Conservation (phyloP, 495 filamentous ascomycete genomes). For the Venustampulla echinocandica region DNA sequence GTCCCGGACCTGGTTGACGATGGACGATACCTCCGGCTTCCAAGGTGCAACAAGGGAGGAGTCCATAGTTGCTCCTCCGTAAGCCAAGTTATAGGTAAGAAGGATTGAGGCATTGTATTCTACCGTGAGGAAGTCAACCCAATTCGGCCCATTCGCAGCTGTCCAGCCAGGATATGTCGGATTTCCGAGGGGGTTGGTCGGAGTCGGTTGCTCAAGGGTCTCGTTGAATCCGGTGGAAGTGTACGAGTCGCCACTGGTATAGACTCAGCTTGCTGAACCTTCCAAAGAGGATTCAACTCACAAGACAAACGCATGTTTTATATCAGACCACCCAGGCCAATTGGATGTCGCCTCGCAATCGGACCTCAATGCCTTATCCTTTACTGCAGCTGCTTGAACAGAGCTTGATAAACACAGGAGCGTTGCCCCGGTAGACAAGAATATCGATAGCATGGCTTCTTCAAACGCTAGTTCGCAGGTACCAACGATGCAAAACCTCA, state of each 20-base stretch:
- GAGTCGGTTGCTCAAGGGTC: constrained; percentile 48
- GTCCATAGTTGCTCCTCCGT: constrained; percentile 61
- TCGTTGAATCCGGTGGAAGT: constrained; percentile 59
- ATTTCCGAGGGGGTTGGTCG: constrained; percentile 67
- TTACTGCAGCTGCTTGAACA: constrained; percentile 19
- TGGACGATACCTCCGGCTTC: constrained; percentile 40
- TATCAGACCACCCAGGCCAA: constrained; percentile 39
- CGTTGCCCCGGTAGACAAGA: not conserved
- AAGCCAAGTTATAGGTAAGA: constrained; percentile 61
- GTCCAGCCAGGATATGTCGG: constrained; percentile 55
- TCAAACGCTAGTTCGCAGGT: not conserved
- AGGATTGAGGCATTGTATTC: constrained; percentile 36
- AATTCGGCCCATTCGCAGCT: constrained; percentile 52
- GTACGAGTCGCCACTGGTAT: constrained; percentile 43
- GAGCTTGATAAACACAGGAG: constrained; percentile 1
- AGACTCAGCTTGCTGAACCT: not conserved
- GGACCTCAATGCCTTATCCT: not conserved
- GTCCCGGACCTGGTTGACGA: constrained; percentile 50
- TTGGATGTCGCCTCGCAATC: constrained; percentile 18
- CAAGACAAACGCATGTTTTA: constrained; percentile 46
- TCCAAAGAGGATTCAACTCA: constrained; percentile 20
- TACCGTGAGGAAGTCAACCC: constrained; percentile 59
- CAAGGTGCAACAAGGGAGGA: constrained; percentile 46
- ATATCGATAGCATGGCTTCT: constrained; percentile 8
- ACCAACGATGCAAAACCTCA: not conserved